These are phyloP conservation scores for Xerocomus amazonicus DNA, from an alignment of 1,284 basidiomycete species.

Conservation along the genomic window DNA sequence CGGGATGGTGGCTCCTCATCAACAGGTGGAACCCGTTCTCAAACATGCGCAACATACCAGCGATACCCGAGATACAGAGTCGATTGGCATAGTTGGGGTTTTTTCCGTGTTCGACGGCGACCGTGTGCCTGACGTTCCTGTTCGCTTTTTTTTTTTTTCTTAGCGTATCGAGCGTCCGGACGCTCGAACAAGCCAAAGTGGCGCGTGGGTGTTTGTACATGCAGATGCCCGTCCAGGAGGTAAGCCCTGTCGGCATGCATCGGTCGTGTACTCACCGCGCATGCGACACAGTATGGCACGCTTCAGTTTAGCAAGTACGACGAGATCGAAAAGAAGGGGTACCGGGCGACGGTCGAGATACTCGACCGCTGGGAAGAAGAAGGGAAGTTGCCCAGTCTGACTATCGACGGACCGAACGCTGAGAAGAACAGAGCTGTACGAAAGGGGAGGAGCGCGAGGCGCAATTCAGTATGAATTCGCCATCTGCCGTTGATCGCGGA, in stretches of 20 bases:
- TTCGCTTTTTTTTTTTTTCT: neutral
- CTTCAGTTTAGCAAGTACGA: slow-evolving; percentile 80
- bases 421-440: slow-evolving; percentile 44
- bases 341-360: slow-evolving; percentile 69
- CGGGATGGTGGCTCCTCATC: slow-evolving; percentile 94
- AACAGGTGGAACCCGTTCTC: slow-evolving; percentile 94
- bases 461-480: slow-evolving; percentile 60
- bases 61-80: slow-evolving; percentile 95
- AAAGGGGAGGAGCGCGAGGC: slow-evolving; percentile 70
- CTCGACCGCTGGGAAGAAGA: slow-evolving; percentile 81
- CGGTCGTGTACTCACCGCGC: neutral
- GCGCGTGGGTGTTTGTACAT: slow-evolving; percentile 89
- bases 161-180: slow-evolving; percentile 94
- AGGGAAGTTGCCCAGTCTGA: slow-evolving; percentile 71
- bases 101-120: neutral
- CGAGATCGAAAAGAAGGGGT: slow-evolving; percentile 82
- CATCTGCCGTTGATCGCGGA: too few species aligned
- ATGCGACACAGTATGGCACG: slow-evolving; percentile 60
- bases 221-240: slow-evolving; percentile 91
- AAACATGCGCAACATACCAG: slow-evolving; percentile 75
- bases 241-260: slow-evolving; percentile 32
- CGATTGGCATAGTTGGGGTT: slow-evolving; percentile 86
- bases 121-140: neutral
- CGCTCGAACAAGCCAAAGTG: slow-evolving; percentile 90
- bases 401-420: slow-evolving; percentile 54